Evolutionary conservation across 148 eudicot species (phyloP).

Genomic region (Rheum nobile): DNA sequence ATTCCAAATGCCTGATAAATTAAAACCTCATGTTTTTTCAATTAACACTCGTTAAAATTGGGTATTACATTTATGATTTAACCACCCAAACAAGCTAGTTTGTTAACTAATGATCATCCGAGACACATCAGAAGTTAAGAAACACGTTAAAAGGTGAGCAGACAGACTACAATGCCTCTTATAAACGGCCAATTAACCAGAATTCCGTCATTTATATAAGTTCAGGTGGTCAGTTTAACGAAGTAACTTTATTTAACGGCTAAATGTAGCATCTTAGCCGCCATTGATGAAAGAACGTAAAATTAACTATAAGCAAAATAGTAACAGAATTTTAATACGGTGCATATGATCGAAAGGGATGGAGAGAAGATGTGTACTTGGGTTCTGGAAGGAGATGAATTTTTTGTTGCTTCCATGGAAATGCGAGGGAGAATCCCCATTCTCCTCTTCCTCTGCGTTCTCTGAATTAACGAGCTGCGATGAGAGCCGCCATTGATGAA

Average conservation of each 20-base stretch:
- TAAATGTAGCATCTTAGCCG: background rate
- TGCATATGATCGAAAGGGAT: background rate
- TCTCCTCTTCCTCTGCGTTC: background rate
- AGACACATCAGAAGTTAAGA: too few species aligned
- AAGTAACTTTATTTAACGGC: background rate
- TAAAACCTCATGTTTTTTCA: background rate
- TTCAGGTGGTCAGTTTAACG: too few species aligned
- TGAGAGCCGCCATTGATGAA: background rate
- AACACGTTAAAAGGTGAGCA: too few species aligned
- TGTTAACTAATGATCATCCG: too few species aligned
- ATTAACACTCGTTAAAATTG: too few species aligned
- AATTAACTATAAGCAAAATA: background rate
- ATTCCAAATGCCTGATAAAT: background rate
- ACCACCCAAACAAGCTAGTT: too few species aligned
- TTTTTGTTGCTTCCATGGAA: conserved; percentile 1
- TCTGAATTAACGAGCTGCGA: background rate
- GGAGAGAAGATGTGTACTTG: conserved; percentile 26
- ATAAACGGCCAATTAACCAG: too few species aligned
- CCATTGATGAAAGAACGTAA: background rate
- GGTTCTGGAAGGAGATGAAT: conserved; percentile 44
- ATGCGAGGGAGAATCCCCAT: background rate
- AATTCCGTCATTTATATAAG: too few species aligned
- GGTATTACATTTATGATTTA: too few species aligned
- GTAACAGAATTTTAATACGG: background rate
- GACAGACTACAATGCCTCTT: too few species aligned